Evolutionary conservation across 768 basidiomycete genomes (phyloP).

Genomic region (Mycena floridula): DNA sequence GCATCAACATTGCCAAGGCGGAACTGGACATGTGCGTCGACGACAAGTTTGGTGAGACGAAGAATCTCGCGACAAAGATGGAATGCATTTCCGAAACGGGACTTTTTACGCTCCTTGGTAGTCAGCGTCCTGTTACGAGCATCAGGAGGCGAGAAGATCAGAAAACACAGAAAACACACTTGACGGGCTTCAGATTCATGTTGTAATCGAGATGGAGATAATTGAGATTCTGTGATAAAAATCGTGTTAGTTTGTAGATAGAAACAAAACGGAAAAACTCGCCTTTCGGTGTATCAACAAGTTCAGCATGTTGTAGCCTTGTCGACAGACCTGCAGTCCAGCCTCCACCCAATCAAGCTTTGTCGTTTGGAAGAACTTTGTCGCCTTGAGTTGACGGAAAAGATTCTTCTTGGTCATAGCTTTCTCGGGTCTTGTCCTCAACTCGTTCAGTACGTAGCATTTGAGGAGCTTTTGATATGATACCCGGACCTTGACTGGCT

Average conservation of each 20-base stretch:
- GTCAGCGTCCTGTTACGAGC: too few species aligned
- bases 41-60: conserved; percentile 95
- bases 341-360: conserved; percentile 99
- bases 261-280: conserved; percentile 4
- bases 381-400: conserved; percentile 94
- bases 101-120: conserved; percentile 99
- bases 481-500: conserved; percentile 96
- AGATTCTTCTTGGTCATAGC: conserved; percentile 98
- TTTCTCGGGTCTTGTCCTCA: conserved; percentile 85
- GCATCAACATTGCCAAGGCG: conserved; percentile 98
- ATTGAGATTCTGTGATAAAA: conserved; percentile 62
- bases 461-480: conserved; percentile 98
- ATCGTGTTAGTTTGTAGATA: not conserved
- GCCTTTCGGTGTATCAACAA: conserved; percentile 97
- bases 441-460: conserved; percentile 91
- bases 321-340: conserved; percentile 95
- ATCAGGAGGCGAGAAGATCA: conserved; percentile 31
- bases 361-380: conserved; percentile 99
- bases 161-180: conserved; percentile 33
- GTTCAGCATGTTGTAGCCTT: conserved; percentile 99
- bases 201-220: conserved; percentile 97
- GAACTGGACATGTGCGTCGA: conserved; percentile 98
- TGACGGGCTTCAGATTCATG: conserved; percentile 97
- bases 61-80: conserved; percentile 97
- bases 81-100: conserved; percentile 99